Conservation (phyloP, 257 asterid genomes). For the Solanum habrochaites region DNA sequence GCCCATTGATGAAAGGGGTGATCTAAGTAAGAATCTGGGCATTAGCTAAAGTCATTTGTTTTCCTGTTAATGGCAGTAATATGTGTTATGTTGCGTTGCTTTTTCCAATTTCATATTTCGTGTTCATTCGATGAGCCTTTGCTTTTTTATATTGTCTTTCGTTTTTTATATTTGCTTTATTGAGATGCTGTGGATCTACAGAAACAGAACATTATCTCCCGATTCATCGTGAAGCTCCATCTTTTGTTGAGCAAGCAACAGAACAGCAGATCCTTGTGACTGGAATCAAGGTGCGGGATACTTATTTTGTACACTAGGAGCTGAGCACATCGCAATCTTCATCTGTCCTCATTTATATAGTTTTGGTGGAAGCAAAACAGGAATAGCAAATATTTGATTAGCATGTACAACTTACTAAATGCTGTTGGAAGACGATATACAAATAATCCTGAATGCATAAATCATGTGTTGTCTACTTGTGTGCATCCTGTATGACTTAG, state of each 20-base stretch:
- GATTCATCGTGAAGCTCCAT: conserved; percentile 94
- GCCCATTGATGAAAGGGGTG: conserved; percentile 85
- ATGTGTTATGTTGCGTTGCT: neutral
- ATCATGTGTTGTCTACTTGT: neutral
- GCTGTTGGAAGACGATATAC: neutral
- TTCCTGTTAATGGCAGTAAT: neutral
- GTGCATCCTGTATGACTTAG: neutral
- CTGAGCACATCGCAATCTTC: neutral
- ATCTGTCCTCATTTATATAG: neutral
- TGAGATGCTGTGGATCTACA: conserved; percentile 10
- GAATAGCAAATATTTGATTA: neutral
- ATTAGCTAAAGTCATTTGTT: neutral
- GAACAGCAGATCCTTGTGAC: conserved; percentile 92
- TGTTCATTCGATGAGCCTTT: neutral
- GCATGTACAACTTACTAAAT: neutral
- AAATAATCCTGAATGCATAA: neutral
- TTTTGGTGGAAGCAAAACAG: neutral
- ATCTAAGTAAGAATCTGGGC: conserved; percentile 39
- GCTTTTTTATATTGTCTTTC: neutral
- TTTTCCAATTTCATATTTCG: neutral
- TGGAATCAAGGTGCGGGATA: conserved; percentile 70
- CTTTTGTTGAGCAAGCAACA: conserved; percentile 92
- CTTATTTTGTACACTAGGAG: neutral
- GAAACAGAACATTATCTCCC: conserved; percentile 83
- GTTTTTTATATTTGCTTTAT: neutral